phyloP scores from a whole-genome alignment of 768 basidiomycete species.

The Leucocoprinus leucothites region DNA sequence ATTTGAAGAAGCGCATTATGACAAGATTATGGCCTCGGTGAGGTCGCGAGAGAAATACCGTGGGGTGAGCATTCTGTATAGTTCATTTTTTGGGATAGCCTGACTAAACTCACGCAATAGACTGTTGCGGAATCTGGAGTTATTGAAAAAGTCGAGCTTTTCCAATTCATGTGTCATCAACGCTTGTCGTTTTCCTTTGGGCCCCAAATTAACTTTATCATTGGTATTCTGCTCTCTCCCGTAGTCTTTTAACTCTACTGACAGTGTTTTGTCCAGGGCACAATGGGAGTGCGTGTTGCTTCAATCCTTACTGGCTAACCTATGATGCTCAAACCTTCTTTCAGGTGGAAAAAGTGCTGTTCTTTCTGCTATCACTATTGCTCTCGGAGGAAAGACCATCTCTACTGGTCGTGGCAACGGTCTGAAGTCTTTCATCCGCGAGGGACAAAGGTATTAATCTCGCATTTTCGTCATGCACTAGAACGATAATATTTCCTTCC shows the following conservation, averaged over 20 bases:
- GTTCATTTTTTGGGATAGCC: not conserved
- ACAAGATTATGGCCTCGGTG: conserved; percentile 7
- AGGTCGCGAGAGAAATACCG: conserved; percentile 8
- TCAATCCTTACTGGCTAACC: not conserved
- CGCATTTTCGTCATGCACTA: not conserved
- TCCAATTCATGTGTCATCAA: conserved; percentile 96
- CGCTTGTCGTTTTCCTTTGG: conserved; percentile 82
- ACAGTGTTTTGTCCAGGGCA: conserved; percentile 53
- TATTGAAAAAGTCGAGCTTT: conserved; percentile 81
- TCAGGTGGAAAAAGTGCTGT: conserved; percentile 94
- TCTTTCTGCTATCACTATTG: conserved; percentile 88
- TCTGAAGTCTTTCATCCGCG: conserved; percentile 81
- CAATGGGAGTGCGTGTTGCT: conserved; percentile 75
- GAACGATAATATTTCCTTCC: conserved; percentile 2
- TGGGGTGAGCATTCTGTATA: not conserved
- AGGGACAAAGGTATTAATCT: conserved; percentile 67
- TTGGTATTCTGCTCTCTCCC: conserved; percentile 45
- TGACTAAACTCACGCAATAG: conserved; percentile 34
- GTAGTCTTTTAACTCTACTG: not conserved
- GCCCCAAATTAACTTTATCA: conserved; percentile 96
- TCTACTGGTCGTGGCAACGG: conserved; percentile 87
- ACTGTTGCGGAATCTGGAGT: conserved; percentile 83
- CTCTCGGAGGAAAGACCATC: conserved; percentile 90
- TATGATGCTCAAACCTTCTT: not conserved
- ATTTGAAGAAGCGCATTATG: conserved; percentile 9